Evolutionary conservation across 108 stramenopile genomes (phyloP), one percentile per base, ranked within the genome.

Genomic region (Cyclotella choctawhatcheeana): DNA sequence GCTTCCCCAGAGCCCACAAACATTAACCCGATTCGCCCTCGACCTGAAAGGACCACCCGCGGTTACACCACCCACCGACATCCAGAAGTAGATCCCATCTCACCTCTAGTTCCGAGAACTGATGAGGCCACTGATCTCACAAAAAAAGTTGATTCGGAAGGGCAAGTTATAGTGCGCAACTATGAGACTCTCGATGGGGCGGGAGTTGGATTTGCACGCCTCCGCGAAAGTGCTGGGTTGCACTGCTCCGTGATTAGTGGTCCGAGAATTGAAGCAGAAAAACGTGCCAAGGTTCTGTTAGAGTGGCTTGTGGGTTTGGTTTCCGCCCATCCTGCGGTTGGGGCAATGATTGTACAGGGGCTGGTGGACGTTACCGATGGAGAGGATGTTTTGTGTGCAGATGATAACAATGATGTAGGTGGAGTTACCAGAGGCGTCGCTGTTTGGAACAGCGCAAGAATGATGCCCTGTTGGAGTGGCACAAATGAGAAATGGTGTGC

Each of bases 81-180:
- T 33, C 52, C 37, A 26, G 73, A 71, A 25, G 51, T 74, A 27
- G 79, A 81, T 21, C 47, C 81, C 12, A 35, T 61, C 68, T 63
- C 74, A n/a, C 63, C 67, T 26, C 82, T 95, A 24, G 85, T 95
- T 29, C 26, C 85, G 20, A 53, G 54, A 3, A 65, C 72, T 22
- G 82, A 84, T 24, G 64, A 37, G 14, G 91, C 90, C 34, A 74
- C 67, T 5, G 75, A 84, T 26, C 85, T 91, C 69, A 95, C 94
- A 3, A 88, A 88, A 22, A 85, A 85, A 52, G 94, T 95, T 8
- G 91, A 95, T 64, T 63, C 87, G 27, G 90, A 95, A 65, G 94
- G 94, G 16, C 91, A 92, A 73, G 91, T 95, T 30, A 55, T 78
- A 10, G 90, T 93, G 22, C 88, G 86, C 29, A 64, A 37, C 12